Base-by-base conservation (phyloP, 495 filamentous ascomycete genomes). In the Gamarada debralockiae region DNA sequence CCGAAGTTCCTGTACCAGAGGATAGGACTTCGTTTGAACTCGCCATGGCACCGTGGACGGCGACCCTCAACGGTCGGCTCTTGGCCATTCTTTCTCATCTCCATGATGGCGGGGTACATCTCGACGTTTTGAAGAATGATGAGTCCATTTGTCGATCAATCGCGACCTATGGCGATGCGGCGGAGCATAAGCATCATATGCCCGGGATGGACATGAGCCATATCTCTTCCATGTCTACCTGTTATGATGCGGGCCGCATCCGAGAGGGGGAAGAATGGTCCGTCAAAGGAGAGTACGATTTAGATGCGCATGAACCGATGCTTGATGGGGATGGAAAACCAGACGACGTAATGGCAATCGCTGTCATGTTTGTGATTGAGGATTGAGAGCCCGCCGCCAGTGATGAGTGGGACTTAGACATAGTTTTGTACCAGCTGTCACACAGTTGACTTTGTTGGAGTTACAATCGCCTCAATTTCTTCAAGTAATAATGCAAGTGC, bases 331-430 rank as follows among this genome's bases (percentile, higher is more conserved):
- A 42, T 7, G 55, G 40, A 20, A 40, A 39, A 18, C 43, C 42
- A 3, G 55, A 58, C 39, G 53, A 59, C 2, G 54, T 67, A 13
- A 67, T 61, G 65, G 63, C 59, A 4, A 58, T 63, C 24, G 14
- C 36, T 14, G 6, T 65, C 18, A 31, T 64, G 27, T 65, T 58
- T 55, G 54, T 67, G 9, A 33, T 53, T 12, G 39, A 40, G 21
- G 53, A 45, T 51, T 41, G 17, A 21, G n/a, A n/a, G n/a, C n/a
- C n/a, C n/a, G n/a, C n/a, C n/a, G n/a, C n/a, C n/a, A n/a, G n/a
- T n/a, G n/a, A n/a, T n/a, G n/a, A n/a, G n/a, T n/a, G n/a, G n/a
- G n/a, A n/a, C n/a, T n/a, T n/a, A n/a, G n/a, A n/a, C n/a, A n/a
- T n/a, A n/a, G n/a, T n/a, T n/a, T n/a, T n/a, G n/a, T n/a, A n/a